Percentiles rank a stretch among this genome's conserved stretches.
phyloP scores from a whole-genome alignment of 176 grass and related monocot species.

The Cocos nucifera region DNA sequence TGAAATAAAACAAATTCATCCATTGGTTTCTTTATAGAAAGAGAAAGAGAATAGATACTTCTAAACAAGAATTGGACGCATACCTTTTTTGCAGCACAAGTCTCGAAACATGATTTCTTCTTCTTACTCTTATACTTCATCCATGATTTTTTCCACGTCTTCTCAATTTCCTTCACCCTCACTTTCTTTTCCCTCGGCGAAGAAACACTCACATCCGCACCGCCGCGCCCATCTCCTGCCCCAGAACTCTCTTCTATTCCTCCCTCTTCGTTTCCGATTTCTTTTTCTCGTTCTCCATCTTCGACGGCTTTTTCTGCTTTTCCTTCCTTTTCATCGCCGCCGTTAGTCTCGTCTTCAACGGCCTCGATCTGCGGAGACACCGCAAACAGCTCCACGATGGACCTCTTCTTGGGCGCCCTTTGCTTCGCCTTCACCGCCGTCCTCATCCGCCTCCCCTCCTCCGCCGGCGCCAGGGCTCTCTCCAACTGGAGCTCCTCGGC shows the following conservation, averaged over 20 bases:
- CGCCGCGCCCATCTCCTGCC: no score
- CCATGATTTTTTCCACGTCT: neutral
- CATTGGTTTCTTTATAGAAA: no score
- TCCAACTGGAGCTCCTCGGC: no score
- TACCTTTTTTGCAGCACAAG: neutral
- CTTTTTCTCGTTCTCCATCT: neutral
- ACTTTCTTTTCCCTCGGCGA: no score
- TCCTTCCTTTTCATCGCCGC: neutral
- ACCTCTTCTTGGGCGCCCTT: neutral
- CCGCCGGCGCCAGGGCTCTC: no score
- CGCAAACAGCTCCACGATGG: neutral
- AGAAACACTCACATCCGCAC: no score
- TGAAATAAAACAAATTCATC: no score
- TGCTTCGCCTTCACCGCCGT: neutral
- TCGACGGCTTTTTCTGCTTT: neutral
- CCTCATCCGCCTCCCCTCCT: no score
- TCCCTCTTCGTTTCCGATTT: no score
- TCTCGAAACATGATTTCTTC: neutral
- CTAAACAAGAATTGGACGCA: neutral
- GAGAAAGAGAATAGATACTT: no score
- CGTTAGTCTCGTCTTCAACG: neutral
- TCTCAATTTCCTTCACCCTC: neutral
- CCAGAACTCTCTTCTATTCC: no score
- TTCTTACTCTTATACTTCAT: neutral
- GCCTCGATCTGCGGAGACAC: neutral